A percentile compares a stretch with the other conserved stretches of the same genome.
Evolutionary conservation across 306 rosid genomes (phyloP).

Genomic region (Rosa rugosa): DNA sequence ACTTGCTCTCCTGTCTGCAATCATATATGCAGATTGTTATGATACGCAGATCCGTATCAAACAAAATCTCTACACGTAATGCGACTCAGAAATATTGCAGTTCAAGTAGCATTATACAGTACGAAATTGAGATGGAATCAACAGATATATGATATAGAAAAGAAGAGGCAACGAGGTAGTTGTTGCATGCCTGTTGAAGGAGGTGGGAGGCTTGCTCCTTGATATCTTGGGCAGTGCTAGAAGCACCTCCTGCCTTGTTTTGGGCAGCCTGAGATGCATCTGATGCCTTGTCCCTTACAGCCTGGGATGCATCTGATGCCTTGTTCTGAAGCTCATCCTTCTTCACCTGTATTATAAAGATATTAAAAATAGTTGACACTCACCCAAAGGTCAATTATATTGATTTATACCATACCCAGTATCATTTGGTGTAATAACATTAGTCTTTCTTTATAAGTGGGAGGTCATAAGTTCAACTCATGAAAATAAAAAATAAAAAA

Average conservation of each 20-base stretch:
- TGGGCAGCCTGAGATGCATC: slow-evolving; percentile 12
- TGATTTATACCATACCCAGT: not conserved
- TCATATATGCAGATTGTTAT: not conserved
- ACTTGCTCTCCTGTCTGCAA: slow-evolving; percentile 58
- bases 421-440: too few relatives aligned
- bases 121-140: not conserved
- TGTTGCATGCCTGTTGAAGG: slow-evolving; percentile 48
- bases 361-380: not conserved
- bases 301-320: slow-evolving; percentile 6
- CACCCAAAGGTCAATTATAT: not conserved
- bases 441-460: not conserved
- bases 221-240: slow-evolving; percentile 30
- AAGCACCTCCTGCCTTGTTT: slow-evolving; percentile 23
- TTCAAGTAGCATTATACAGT: not conserved
- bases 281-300: slow-evolving; percentile 12
- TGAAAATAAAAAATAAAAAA: too few relatives aligned
- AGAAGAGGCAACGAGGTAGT: not conserved
- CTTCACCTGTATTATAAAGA: slow-evolving; percentile 17
- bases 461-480: not conserved
- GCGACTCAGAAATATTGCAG: not conserved
- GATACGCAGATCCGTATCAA: not conserved
- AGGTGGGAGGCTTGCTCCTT: slow-evolving; percentile 43
- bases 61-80: not conserved
- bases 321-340: slow-evolving; percentile 35
- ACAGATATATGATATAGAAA: not conserved